Evolutionary conservation across 495 filamentous ascomycete species (phyloP), one percentile per base, ranked within the genome.

Genomic region (Penicillium pancosmium): DNA sequence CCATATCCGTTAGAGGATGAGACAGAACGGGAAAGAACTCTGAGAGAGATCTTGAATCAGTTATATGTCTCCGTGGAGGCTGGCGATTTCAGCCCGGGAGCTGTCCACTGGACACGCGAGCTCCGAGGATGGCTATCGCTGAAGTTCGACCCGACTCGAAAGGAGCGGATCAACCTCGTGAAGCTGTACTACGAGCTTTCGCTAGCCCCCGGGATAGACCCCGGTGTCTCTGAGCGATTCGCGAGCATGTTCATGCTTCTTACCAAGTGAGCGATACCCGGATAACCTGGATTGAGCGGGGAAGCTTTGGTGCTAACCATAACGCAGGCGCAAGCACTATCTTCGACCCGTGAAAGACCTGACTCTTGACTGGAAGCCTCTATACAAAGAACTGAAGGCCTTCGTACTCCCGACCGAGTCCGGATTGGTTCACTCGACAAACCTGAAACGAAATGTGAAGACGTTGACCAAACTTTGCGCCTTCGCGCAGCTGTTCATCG

Each of bases 91-190:
- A 84, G 88, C 52, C 90, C 94, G 0, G 95, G 94, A 15, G 94
- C 94, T 12, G 81, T 96, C 19, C 93, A 98, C 74, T 99, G 95
- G 95, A 97, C 94, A 54, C 86, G 94, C 64, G 93, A 98, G 80
- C 86, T 99, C 19, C 84, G 91, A 68, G 92, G 89, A 75, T 99
- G 94, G 95, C 80, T 99, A 23, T 88, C 88, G 9, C 83, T 98
- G 68, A 99, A 99, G 77, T 99, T 97, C 69, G 95, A 98, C 75
- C 90, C 94, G 56, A 91, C 92, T 46, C 83, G 88, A 54, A 86
- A 86, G 59, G 86, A 93, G 46, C 82, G 94, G 50, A 84, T 92
- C 56, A 91, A 85, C 70, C 86, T 99, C 21, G 89, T 92, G 16
- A 90, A 85, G 68, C 79, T 99, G 18, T 99, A 97, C 73, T 99